Conservation (phyloP, 2,329 filamentous ascomycete genomes). For the Xylaria sp. region DNA sequence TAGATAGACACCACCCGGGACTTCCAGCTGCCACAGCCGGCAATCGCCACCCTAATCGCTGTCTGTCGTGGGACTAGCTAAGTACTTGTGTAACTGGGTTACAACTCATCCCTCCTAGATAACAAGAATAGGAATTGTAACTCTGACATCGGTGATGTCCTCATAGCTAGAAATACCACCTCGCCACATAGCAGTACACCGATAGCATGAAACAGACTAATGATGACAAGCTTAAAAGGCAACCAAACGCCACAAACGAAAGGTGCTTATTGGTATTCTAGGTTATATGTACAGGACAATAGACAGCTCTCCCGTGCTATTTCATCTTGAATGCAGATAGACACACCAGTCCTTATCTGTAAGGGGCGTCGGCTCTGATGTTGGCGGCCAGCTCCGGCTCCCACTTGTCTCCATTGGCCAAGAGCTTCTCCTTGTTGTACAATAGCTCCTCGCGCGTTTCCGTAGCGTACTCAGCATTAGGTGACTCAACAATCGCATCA, state of each 20-base stretch:
- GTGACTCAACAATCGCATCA: constrained; percentile 81
- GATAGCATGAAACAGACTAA: background rate
- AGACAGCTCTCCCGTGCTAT: background rate
- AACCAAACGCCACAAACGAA: constrained; percentile 34
- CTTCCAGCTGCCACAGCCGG: background rate
- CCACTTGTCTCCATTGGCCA: constrained; percentile 95
- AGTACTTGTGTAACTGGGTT: background rate
- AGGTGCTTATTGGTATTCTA: constrained; percentile 34
- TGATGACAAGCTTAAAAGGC: background rate
- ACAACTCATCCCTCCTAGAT: background rate
- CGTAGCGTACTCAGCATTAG: constrained; percentile 71
- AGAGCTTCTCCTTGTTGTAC: constrained; percentile 96
- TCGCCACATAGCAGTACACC: background rate
- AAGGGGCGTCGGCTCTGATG: constrained; percentile 92
- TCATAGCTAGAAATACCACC: background rate
- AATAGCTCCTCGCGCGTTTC: constrained; percentile 88
- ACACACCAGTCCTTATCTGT: constrained; percentile 69
- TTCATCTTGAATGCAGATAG: background rate
- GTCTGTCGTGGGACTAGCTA: background rate
- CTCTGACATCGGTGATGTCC: too few species aligned
- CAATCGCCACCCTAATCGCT: background rate
- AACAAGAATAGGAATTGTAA: background rate
- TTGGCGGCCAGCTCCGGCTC: constrained; percentile 94
- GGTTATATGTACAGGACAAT: constrained; percentile 37
- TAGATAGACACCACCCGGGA: background rate